A percentile compares a stretch with the other conserved stretches of the same genome.
Conservation (phyloP, 176 grass and related monocot genomes). For the Juncus effusus region DNA sequence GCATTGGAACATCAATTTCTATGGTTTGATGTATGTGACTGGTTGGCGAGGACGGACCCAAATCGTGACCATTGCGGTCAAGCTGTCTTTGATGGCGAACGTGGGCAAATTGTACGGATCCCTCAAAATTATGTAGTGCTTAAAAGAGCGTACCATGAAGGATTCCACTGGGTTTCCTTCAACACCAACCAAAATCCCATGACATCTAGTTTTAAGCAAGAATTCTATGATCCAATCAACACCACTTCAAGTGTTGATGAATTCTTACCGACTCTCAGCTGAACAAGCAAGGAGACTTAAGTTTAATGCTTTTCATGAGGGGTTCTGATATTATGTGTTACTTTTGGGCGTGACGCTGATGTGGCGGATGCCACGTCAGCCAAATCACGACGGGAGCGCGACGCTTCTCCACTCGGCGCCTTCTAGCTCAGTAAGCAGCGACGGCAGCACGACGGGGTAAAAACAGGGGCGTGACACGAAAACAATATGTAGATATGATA, state of each 20-base stretch:
- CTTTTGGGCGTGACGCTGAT: no score
- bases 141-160: constrained; percentile 12
- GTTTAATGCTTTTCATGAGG: not conserved
- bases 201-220: constrained; percentile 10
- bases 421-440: no score
- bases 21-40: constrained; percentile 30
- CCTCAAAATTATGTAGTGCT: constrained; percentile 22
- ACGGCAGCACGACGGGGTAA: no score
- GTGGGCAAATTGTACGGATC: constrained; percentile 22
- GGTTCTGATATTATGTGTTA: no score
- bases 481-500: no score
- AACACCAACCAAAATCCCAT: constrained; percentile 29
- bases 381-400: no score
- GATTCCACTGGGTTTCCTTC: constrained; percentile 22
- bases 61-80: not conserved
- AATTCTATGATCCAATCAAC: constrained; percentile 5
- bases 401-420: no score
- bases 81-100: constrained; percentile 8
- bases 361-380: no score
- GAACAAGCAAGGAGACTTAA: constrained; percentile 29
- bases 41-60: constrained; percentile 5
- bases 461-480: no score
- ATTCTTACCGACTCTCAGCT: constrained; percentile 22
- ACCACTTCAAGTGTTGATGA: constrained; percentile 23
- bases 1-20: constrained; percentile 29